phyloP scores from a whole-genome alignment of 1,139 yeast species.

The Candida labiduridarum region DNA sequence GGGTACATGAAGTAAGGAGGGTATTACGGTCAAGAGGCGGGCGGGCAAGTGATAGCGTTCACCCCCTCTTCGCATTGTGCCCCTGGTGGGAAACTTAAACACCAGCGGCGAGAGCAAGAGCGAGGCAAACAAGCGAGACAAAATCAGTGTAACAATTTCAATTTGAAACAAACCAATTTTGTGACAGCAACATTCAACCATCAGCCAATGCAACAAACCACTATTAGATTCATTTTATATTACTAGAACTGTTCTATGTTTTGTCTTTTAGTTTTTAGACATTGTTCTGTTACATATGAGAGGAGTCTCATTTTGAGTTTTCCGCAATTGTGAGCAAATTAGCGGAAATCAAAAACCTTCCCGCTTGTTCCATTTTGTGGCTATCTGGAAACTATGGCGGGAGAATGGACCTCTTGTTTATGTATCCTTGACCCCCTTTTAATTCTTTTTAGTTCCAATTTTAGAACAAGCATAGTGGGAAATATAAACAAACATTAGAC shows the following conservation, averaged over 20 bases:
- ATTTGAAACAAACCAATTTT: background rate
- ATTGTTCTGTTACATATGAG: too few relatives aligned
- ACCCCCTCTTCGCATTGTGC: background rate
- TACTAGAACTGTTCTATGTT: background rate
- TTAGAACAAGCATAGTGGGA: too few relatives aligned
- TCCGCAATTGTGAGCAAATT: too few relatives aligned
- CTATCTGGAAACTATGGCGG: too few relatives aligned
- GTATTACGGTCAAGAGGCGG: background rate
- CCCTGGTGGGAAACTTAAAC: background rate
- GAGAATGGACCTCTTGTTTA: too few relatives aligned
- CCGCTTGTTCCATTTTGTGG: too few relatives aligned
- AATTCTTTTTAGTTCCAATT: too few relatives aligned
- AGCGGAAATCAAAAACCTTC: too few relatives aligned
- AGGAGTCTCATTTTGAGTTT: background rate
- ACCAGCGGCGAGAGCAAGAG: background rate
- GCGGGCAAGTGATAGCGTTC: background rate
- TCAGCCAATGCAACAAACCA: background rate
- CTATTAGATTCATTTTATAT: background rate
- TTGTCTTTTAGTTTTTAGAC: background rate
- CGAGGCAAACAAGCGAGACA: background rate
- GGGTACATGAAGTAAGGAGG: background rate
- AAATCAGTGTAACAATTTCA: background rate
- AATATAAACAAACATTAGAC: too few relatives aligned
- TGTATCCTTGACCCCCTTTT: too few relatives aligned
- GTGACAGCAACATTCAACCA: background rate